Evolutionary conservation across 306 rosid species (phyloP).

Genomic region (Sesbania bispinosa): DNA sequence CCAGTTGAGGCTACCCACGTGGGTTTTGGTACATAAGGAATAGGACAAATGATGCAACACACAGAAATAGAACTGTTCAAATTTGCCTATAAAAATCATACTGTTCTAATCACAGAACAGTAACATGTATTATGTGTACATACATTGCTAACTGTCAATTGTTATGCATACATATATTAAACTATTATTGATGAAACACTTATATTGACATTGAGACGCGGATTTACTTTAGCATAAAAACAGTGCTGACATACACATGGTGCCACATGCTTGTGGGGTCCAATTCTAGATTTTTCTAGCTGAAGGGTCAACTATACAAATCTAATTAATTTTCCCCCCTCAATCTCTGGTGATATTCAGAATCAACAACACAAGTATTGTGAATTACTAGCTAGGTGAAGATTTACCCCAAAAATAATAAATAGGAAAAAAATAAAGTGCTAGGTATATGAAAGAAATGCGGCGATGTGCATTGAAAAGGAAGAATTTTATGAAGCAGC

Average conservation of each 20-base stretch:
- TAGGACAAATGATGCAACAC: constrained; percentile 37
- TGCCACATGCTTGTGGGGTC: constrained; percentile 42
- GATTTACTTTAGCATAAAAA: constrained; percentile 7
- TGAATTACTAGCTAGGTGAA: background rate
- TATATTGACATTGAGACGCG: background rate
- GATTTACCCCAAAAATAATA: background rate
- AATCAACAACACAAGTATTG: too few species aligned
- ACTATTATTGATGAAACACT: background rate
- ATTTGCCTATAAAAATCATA: constrained; percentile 15
- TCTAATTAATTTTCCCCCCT: background rate
- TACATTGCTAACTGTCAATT: constrained; percentile 6
- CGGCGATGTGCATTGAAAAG: background rate
- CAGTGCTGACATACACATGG: constrained; percentile 29
- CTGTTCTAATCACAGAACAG: background rate
- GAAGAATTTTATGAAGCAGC: constrained; percentile 4
- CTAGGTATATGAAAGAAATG: background rate
- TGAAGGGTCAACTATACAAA: background rate
- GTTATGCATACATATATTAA: background rate
- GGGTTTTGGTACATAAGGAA: constrained; percentile 36
- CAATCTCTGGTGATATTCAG: background rate
- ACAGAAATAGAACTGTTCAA: background rate
- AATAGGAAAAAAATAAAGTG: background rate
- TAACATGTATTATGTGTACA: constrained; percentile 8
- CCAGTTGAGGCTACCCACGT: constrained; percentile 31
- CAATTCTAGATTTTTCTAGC: constrained; percentile 1